Evolutionary conservation across 2,329 filamentous ascomycete species (phyloP).

Genomic region (Aplosporella prunicola): DNA sequence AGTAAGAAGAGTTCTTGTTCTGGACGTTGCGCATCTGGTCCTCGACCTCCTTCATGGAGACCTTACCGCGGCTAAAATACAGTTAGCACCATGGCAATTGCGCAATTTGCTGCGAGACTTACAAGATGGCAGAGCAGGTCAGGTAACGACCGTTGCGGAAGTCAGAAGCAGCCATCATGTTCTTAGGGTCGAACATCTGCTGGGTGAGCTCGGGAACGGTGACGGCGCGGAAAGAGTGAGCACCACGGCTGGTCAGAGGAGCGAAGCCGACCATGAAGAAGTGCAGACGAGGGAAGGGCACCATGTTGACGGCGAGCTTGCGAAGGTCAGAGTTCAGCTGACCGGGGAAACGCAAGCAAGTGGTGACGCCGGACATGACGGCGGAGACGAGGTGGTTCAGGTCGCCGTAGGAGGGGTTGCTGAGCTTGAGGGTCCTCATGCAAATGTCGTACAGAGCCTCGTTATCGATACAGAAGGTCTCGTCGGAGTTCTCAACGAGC

Average conservation of each 20-base stretch:
- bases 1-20: constrained; percentile 99
- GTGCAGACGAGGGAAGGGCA: constrained; percentile 99
- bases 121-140: constrained; percentile 97
- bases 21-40: constrained; percentile 99
- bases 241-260: constrained; percentile 86
- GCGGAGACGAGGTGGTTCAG: constrained; percentile 99
- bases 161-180: constrained; percentile 99
- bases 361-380: constrained; percentile 99
- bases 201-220: constrained; percentile 97
- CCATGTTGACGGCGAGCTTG: constrained; percentile 99
- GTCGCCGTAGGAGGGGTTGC: constrained; percentile 97
- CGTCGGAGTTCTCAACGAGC: constrained; percentile 98
- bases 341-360: constrained; percentile 96
- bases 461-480: constrained; percentile 99
- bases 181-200: constrained; percentile 99
- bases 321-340: constrained; percentile 99
- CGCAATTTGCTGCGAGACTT: constrained; percentile 28
- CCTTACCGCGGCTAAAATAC: constrained; percentile 73
- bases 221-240: constrained; percentile 93
- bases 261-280: constrained; percentile 99
- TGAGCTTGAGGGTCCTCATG: constrained; percentile 99
- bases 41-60: constrained; percentile 99
- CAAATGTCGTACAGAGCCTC: constrained; percentile 99
- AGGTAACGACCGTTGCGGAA: constrained; percentile 99
- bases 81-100: constrained; percentile 21